Base-by-base conservation (phyloP, 2,329 filamentous ascomycete genomes). In the Pestalotiopsis sp. region DNA sequence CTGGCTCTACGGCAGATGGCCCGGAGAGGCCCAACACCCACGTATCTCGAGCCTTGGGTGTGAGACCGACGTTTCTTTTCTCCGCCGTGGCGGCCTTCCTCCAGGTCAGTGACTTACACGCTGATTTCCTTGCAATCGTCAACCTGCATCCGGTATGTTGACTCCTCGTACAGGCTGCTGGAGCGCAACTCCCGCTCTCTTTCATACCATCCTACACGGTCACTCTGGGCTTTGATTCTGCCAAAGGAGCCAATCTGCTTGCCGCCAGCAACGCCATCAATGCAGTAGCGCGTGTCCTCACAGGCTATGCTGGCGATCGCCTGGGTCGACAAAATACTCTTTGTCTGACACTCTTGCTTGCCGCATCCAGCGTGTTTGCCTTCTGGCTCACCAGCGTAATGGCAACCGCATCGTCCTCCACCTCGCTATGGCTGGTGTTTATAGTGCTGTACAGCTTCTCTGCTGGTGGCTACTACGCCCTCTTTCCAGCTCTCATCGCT, bases 181-280 rank as follows among this genome's bases (percentile, higher is more conserved):
- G 82, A 4, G 81, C 84, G 58, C 79, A 81, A 64, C 79, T 84
- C 11, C 84, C 84, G 0, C 76, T 85, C n/a, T 80, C 81, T 0
- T 87, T 86, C 69, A 78, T 86, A 52, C 79, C 84, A 0, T 83
- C 83, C 14, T 86, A 85, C 71, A 82, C 80, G 9, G 80, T 84
- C 2, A 77, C 78, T 0, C 72, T 86, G 2, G 84, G 85, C 0
- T 79, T 81, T 68, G 78, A 76, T 0, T 76, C 82, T 4, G 74
- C 77, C 11, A 77, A 78, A 14, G 84, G 82, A 2, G 83, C 84
- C 38, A 79, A 79, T 13, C 74, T 85, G 20, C 76, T 86, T 17
- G 84, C 84, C 4, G 75, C 80, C 27, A 81, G 78, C 70, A 86
- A 83, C 71, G 83, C 78, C 5, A 79, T 85, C 41, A 86, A 85